Percentiles rank a stretch among this genome's conserved stretches.
phyloP scores from a whole-genome alignment of 116 monocot species.

The Posidonia oceanica region DNA sequence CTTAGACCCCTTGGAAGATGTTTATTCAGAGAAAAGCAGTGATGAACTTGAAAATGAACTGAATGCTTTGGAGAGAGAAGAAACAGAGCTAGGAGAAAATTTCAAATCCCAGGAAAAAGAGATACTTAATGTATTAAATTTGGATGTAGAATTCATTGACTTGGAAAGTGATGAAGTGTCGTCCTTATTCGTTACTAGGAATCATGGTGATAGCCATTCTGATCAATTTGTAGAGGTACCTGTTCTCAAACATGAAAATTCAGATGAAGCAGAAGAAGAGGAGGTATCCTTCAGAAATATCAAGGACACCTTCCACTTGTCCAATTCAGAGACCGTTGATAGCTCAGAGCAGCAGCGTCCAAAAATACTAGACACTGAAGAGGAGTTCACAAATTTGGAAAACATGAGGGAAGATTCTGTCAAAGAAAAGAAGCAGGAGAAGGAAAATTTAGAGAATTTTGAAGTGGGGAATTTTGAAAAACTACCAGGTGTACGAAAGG shows the following conservation, averaged over 20 bases:
- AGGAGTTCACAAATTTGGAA: neutral
- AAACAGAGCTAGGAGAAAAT: neutral
- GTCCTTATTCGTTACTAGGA: neutral
- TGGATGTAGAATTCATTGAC: constrained; percentile 1
- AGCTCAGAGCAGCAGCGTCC: neutral
- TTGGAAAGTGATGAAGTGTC: neutral
- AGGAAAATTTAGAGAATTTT: neutral
- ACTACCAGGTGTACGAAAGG: constrained; percentile 19
- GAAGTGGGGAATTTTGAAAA: constrained; percentile 2
- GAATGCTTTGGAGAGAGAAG: neutral
- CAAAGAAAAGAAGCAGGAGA: neutral
- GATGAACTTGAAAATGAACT: neutral
- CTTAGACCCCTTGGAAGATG: neutral
- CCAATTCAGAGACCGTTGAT: neutral
- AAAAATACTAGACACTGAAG: too few species aligned
- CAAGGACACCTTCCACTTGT: neutral
- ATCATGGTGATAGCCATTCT: neutral
- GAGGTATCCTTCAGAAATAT: neutral
- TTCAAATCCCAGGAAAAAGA: neutral
- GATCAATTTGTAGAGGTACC: neutral
- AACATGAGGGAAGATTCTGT: neutral
- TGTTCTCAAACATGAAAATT: neutral
- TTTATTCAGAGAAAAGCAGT: neutral
- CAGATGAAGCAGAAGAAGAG: neutral
- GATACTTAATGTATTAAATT: neutral